Conservation (phyloP, 2,329 filamentous ascomycete genomes). For the Bipolaris cookei region DNA sequence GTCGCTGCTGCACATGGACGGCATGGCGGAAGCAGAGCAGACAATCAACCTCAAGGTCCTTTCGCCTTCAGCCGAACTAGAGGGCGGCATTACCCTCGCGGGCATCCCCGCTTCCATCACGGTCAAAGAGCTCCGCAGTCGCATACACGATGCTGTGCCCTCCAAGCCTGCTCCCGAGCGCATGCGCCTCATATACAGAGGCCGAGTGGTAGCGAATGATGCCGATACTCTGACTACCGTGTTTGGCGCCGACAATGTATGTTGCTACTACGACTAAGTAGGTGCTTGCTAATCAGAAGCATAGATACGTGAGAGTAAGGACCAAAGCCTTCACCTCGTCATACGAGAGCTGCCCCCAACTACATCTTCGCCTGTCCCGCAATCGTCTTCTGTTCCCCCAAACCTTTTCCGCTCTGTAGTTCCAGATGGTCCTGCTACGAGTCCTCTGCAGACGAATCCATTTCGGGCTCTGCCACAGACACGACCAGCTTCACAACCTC, state of each 20-base stretch:
- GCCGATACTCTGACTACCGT: constrained; percentile 57
- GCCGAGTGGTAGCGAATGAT: constrained; percentile 59
- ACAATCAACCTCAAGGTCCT: constrained; percentile 49
- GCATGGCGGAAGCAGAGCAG: constrained; percentile 34
- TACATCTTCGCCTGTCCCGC: constrained; percentile 28
- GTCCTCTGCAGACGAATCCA: constrained; percentile 39
- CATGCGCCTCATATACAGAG: constrained; percentile 66
- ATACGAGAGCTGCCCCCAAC: constrained; percentile 42
- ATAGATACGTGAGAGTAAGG: constrained; percentile 45
- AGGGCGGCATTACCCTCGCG: constrained; percentile 41
- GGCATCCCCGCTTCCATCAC: constrained; percentile 51
- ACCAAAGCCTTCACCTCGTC: constrained; percentile 49
- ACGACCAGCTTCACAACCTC: constrained; percentile 40
- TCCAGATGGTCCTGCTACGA: constrained; percentile 20
- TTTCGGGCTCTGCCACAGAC: constrained; percentile 38
- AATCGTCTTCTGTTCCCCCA: constrained; percentile 48
- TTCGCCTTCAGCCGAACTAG: constrained; percentile 49
- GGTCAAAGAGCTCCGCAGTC: constrained; percentile 60
- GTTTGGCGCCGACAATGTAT: constrained; percentile 59
- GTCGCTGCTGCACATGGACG: constrained; percentile 4
- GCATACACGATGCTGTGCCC: constrained; percentile 58
- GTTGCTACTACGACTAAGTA: constrained; percentile 21
- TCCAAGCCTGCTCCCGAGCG: constrained; percentile 45
- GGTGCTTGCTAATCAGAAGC: constrained; percentile 21
- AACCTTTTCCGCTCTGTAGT: constrained; percentile 35